Evolutionary conservation across 148 eudicot genomes (phyloP), one percentile per base, ranked within the genome.

Genomic region (Nyssa sinensis): DNA sequence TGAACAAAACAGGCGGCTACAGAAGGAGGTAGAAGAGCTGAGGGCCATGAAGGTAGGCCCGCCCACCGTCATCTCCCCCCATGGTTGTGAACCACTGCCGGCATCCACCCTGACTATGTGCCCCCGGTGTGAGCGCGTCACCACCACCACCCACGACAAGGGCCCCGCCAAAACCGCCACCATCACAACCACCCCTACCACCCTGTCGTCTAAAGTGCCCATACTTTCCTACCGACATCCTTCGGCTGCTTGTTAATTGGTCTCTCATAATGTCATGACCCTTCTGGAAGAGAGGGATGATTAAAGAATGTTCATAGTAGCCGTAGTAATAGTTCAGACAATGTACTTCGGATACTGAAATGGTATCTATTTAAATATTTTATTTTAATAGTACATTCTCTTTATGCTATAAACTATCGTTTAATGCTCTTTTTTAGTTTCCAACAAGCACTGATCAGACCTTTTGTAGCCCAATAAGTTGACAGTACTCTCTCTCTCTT

Each of bases 1-100:
- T 0, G 89, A 86, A 30, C 84, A 77, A 59, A 86, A 86, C 74
- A 61, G 79, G 32, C 73, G 77, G 65, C 80, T 86, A 1, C 84
- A 81, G 0, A 83, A 74, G 82, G 89, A 86, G 68, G 86, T 86
- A 73, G 86, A 83, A 31, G 83, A 83, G 71, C 79, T 86, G n/a
- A 70, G 89, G 64, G 84, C 86, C n/a, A 55, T 86, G 70, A 83
- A 70, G 64, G 83, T 73, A 7, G 77, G 73, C 0, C 82, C 73
- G 0, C 60, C 82, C 5, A 62, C 70, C 17, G 72, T 72, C 17
- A 55, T 72, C 32, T 75, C 80, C 0, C 75, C 79, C 29, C 79
- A 44, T 80, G 39, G 66, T 64, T 37, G 27, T 32, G 79, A 72
- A 17, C 81, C 76, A 13, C 73, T 37, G 30, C 77, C 74, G 27